Conservation (phyloP, 305 asterid species). For the Fraxinus nigra region DNA sequence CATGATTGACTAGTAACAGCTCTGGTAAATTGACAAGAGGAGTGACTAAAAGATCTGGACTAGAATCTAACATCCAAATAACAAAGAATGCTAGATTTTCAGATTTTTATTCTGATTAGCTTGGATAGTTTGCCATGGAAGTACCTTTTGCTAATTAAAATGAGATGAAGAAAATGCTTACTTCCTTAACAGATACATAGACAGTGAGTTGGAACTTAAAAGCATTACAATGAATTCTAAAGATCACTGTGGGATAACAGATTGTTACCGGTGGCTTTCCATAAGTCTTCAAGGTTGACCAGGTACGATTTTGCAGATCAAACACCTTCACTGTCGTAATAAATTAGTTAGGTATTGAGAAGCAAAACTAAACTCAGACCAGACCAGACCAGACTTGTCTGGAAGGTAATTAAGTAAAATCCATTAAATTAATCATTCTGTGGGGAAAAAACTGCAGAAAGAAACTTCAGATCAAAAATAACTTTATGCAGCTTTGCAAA, state of each 20-base stretch:
- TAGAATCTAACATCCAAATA: neutral
- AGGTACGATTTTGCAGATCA: constrained; percentile 73
- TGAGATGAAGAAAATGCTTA: constrained; percentile 3
- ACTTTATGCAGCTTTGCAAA: neutral
- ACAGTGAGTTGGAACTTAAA: constrained; percentile 1
- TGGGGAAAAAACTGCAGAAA: neutral
- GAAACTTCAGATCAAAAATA: neutral
- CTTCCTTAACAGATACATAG: constrained; percentile 14
- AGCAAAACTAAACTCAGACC: neutral
- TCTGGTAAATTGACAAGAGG: neutral
- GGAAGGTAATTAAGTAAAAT: constrained; percentile 17
- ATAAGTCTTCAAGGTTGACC: constrained; percentile 94
- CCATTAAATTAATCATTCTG: neutral
- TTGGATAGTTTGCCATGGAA: constrained; percentile 1
- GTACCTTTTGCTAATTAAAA: constrained; percentile 12
- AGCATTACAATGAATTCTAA: constrained; percentile 8
- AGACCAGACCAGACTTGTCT: neutral
- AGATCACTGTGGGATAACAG: constrained; percentile 19
- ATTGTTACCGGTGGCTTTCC: constrained; percentile 91
- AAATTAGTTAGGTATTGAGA: constrained; percentile 24
- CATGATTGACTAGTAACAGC: neutral
- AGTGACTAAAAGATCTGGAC: neutral
- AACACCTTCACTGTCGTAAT: constrained; percentile 77
- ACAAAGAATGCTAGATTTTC: neutral
- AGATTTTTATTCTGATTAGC: neutral